Evolutionary conservation across 2,329 filamentous ascomycete genomes (phyloP), one percentile per base, ranked within the genome.

Genomic region (Furcasterigmium sp.): DNA sequence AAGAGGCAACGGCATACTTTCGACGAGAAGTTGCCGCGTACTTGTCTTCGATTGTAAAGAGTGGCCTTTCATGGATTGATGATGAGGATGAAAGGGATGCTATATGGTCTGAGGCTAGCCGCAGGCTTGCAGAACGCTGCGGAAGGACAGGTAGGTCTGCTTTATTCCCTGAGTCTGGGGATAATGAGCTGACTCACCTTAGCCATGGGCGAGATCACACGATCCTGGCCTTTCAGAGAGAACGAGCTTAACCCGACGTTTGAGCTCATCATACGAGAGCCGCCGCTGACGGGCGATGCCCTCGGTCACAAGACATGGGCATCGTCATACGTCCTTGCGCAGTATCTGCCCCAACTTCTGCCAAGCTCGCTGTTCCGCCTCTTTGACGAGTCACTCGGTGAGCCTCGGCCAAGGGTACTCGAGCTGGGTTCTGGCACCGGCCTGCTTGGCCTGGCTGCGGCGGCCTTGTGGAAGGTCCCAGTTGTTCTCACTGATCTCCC

Each of bases 261-360:
- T 52, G 75, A 83, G 37, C 69, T 98, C 40, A 74, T 76, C 28
- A 80, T 98, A 30, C 78, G 88, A 44, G 93, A 98, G 60, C 93
- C 93, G 2, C 83, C 90, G 1, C 71, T 97, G 44, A 95, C 88
- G 0, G 86, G 86, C 7, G 91, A 96, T 62, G 86, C 87, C 46
- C 72, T 97, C 15, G 93, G 93, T 2, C 75, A 94, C 61, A 97
- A 98, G 64, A 98, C 93, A 0, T 97, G 93, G 93, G 88, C 87
- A 1, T 91, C 90, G 0, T 91, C 90, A 0, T 94, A 90, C 57
- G 76, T 94, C 3, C 80, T 97, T 5, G 85, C 91, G 0, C 84
- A 80, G 52, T 80, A 86, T 19, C 75, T 97, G 20, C 69, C 69
- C 17, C 57, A 57, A 11, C 66, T 82, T 30, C 63, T 57, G 8